phyloP scores from a whole-genome alignment of 345 rosid species.

The Gossypium stocksii region DNA sequence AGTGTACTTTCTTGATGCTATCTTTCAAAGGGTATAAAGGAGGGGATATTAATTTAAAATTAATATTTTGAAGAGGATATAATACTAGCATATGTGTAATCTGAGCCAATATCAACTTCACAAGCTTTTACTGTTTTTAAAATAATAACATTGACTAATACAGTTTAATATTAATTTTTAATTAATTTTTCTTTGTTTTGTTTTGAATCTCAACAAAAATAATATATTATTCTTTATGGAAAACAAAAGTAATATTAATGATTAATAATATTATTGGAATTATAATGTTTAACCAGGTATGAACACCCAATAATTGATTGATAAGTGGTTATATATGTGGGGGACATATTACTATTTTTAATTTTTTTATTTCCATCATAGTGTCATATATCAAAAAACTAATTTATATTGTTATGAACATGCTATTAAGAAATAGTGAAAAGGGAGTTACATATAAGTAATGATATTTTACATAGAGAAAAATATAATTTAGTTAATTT shows the following conservation, averaged over 20 bases:
- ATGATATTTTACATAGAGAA: background rate
- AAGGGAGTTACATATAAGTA: background rate
- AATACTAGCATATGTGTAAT: no score
- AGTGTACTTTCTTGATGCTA: no score
- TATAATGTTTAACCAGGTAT: background rate
- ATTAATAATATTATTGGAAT: background rate
- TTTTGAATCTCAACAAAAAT: background rate
- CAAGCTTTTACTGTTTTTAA: background rate
- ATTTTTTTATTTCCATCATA: background rate
- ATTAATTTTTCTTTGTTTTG: background rate
- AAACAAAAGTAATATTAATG: background rate
- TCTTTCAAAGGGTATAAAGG: no score
- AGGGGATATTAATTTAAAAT: no score
- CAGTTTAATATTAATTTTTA: background rate
- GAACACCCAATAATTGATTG: constrained; percentile 11
- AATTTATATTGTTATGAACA: background rate
- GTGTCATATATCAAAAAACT: background rate
- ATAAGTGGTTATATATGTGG: background rate
- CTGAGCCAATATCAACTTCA: no score
- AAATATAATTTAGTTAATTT: background rate
- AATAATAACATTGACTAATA: background rate
- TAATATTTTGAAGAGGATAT: no score
- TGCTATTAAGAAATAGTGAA: no score
- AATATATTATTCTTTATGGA: no score
- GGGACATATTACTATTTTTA: constrained; percentile 5